Base-by-base conservation (phyloP, 345 rosid genomes). In the Arabis hirsuta region DNA sequence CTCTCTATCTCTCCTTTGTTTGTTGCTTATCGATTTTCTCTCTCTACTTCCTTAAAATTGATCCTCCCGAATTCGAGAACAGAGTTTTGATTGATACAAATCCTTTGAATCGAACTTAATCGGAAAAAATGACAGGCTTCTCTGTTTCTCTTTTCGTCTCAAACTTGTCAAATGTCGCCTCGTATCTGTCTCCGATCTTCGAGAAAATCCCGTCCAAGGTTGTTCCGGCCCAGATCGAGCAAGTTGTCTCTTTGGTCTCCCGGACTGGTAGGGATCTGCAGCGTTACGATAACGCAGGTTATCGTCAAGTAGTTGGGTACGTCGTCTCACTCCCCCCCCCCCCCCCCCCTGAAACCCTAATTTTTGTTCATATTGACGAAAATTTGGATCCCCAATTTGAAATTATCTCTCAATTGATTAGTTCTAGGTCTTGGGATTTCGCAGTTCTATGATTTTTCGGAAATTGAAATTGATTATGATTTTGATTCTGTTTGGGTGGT, bases 251-350 rank as follows among this genome's bases (percentile, higher is more conserved):
- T 60, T 65, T 85, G 55, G 79, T 77, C 58, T 82, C 87, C 56
- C 87, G 96, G 4, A 82, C 90, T 58, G 92, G 96, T 32, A 76
- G 96, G 32, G 82, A 83, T 53, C 73, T 82, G 59, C 96, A 90
- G 77, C 90, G 92, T 32, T 90, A 87, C 75, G 80, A 86, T 19
- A 46, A 19, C 43, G 32, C 74, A 5, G 92, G 90, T 5, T 80
- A 57, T 41, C 89, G 96, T 65, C 90, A 81, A 63, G 96, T 90
- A 73, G 96, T 86, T 19, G 96, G 96, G 96, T 90, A 62, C 42
- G 83, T 69, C 70, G 7, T 16, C 2, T 16, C 16, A 16, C 16
- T 16, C 16, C 16, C 16, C 16, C 16, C 16, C n/a, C 8, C 26
- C 7, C 16, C 50, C 5, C 46, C 50, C 5, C 22, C 1, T 19